Conservation (phyloP, 2,329 filamentous ascomycete genomes). For the Metarhizium brunneum region DNA sequence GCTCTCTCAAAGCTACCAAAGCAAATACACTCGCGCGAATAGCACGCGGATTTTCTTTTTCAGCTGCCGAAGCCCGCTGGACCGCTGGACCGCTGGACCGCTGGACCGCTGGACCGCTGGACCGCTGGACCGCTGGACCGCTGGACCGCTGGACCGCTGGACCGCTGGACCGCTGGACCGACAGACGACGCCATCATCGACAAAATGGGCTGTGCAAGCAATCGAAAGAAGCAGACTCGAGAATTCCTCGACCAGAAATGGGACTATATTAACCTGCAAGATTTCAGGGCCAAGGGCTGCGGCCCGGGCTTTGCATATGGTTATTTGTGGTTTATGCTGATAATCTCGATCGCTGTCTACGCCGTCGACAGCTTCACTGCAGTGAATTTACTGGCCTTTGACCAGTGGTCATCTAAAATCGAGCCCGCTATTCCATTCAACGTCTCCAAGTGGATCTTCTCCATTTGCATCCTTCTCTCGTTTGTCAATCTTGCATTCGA, state of each 20-base stretch:
- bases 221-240: constrained; percentile 50
- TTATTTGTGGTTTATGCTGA: constrained; percentile 72
- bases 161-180: neutral
- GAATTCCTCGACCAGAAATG: constrained; percentile 82
- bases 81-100: constrained; percentile 1
- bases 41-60: neutral
- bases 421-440: constrained; percentile 66
- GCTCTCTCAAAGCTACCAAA: neutral
- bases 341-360: constrained; percentile 77
- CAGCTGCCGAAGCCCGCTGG: neutral
- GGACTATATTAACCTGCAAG: constrained; percentile 71
- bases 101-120: no score
- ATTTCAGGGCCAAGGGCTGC: constrained; percentile 79
- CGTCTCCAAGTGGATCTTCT: constrained; percentile 91
- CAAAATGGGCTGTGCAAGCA: constrained; percentile 58
- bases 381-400: constrained; percentile 80
- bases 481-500: constrained; percentile 75
- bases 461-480: constrained; percentile 82
- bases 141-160: no score
- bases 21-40: neutral
- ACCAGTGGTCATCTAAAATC: constrained; percentile 80
- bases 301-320: constrained; percentile 70
- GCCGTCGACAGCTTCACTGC: constrained; percentile 88
- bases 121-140: no score
- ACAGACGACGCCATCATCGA: neutral